These are phyloP conservation scores for Strobilomyces confusus DNA, from an alignment of 768 basidiomycete genomes.

Conservation along the genomic window DNA sequence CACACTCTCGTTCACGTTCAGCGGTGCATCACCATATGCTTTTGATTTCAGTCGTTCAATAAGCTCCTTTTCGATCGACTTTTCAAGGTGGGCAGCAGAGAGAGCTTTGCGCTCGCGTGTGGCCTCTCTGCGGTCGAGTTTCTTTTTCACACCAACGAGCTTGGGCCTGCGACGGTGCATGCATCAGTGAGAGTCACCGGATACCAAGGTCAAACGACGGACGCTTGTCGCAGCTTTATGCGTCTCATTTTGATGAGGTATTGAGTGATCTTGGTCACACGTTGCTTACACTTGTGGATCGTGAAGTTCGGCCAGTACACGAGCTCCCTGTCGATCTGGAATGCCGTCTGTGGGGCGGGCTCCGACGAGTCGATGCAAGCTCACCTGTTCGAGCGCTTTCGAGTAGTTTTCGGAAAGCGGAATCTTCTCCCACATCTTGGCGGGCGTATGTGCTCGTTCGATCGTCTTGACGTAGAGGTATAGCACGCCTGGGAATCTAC, in stretches of 20 bases:
- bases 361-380: conserved; percentile 8
- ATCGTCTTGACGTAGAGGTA: conserved; percentile 98
- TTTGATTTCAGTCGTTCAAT: conserved; percentile 94
- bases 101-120: conserved; percentile 94
- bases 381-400: conserved; percentile 91
- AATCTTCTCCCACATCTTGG: conserved; percentile 97
- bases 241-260: conserved; percentile 98
- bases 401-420: conserved; percentile 91
- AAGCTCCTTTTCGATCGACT: conserved; percentile 92
- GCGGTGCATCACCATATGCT: conserved; percentile 94
- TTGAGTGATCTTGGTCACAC: conserved; percentile 97
- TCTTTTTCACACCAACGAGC: conserved; percentile 94
- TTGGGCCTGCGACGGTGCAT: conserved; percentile 59
- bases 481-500: conserved; percentile 53
- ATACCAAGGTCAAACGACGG: conserved; percentile 22
- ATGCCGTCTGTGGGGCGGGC: neutral
- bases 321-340: conserved; percentile 89
- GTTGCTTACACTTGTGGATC: conserved; percentile 99
- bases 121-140: conserved; percentile 88
- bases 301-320: conserved; percentile 98
- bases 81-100: conserved; percentile 91
- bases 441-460: conserved; percentile 93
- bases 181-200: neutral
- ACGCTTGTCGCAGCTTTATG: conserved; percentile 84
- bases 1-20: conserved; percentile 96